Conservation (phyloP, 2,329 filamentous ascomycete genomes). For the Trichoderma brevicompactum region DNA sequence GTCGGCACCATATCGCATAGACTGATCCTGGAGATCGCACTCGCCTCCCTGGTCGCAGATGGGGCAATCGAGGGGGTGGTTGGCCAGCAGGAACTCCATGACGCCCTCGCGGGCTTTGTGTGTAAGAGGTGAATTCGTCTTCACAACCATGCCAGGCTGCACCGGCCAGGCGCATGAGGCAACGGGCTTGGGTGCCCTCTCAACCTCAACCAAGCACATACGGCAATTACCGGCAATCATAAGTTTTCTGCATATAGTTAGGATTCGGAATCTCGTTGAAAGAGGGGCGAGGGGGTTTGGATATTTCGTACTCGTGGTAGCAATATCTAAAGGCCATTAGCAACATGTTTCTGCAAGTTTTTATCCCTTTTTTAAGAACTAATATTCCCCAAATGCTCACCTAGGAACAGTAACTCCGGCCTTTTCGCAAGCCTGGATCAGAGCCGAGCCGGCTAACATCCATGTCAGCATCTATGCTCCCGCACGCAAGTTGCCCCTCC, state of each 20-base stretch:
- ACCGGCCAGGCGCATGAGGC: slow-evolving; percentile 99
- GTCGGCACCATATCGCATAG: slow-evolving; percentile 97
- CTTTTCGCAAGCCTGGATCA: slow-evolving; percentile 99
- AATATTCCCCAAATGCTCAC: slow-evolving; percentile 50
- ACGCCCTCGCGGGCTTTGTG: slow-evolving; percentile 99
- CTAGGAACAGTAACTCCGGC: slow-evolving; percentile 87
- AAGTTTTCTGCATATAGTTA: slow-evolving; percentile 71
- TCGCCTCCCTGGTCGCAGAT: slow-evolving; percentile 99
- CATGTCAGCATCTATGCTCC: slow-evolving; percentile 42
- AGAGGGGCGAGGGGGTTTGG: slow-evolving; percentile 19
- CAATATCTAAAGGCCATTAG: slow-evolving; percentile 73
- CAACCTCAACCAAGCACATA: slow-evolving; percentile 99
- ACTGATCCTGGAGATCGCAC: slow-evolving; percentile 98
- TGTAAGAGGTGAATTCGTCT: slow-evolving; percentile 93
- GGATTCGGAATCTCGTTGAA: slow-evolving; percentile 35
- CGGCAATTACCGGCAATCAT: slow-evolving; percentile 99
- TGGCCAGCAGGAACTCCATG: slow-evolving; percentile 97
- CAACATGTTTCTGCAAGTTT: not conserved
- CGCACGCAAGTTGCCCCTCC: slow-evolving; percentile 28
- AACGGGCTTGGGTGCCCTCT: slow-evolving; percentile 93
- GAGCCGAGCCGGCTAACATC: slow-evolving; percentile 81
- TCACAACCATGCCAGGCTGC: slow-evolving; percentile 97
- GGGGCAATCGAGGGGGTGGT: slow-evolving; percentile 94
- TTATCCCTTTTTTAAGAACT: not conserved
- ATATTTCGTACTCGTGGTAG: slow-evolving; percentile 83